A percentile compares a stretch with the other conserved stretches of the same genome.
Conservation (phyloP, 495 filamentous ascomycete genomes). For the Pyrenopolyporus hunteri region DNA sequence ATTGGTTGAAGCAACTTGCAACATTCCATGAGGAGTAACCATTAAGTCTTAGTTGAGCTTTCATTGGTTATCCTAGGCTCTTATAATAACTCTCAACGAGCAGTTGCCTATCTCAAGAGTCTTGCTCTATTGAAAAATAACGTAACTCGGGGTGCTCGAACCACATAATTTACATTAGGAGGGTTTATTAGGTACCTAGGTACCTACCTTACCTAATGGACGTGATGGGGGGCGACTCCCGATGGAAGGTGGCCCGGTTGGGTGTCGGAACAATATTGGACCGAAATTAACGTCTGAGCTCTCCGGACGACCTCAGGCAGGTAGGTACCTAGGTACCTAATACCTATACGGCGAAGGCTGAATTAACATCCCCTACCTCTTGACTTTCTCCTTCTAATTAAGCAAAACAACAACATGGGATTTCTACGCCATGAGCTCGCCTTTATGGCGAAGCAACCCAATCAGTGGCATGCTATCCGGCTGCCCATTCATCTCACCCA, state of each 20-base stretch:
- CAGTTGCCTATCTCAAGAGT: too few species aligned
- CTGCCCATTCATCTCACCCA: conserved; percentile 46
- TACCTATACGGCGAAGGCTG: conserved; percentile 1
- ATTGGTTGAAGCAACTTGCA: too few species aligned
- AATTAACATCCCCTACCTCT: conserved; percentile 15
- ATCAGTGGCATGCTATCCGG: conserved; percentile 40
- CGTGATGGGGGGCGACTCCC: too few species aligned
- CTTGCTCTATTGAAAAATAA: too few species aligned
- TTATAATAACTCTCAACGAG: too few species aligned
- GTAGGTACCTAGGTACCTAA: neutral
- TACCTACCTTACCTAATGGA: neutral
- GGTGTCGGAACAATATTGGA: conserved; percentile 14
- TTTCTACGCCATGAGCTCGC: conserved; percentile 23
- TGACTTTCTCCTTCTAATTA: conserved; percentile 5
- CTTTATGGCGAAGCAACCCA: conserved; percentile 42
- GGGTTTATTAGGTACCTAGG: neutral
- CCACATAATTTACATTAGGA: too few species aligned
- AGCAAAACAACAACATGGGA: conserved; percentile 39
- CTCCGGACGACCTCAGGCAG: neutral
- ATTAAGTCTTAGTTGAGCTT: too few species aligned
- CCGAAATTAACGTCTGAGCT: conserved; percentile 23
- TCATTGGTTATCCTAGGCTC: too few species aligned
- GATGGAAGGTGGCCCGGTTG: too few species aligned
- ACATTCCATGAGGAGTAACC: too few species aligned
- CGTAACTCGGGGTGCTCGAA: too few species aligned